A percentile compares a stretch with the other conserved stretches of the same genome.
These are phyloP conservation scores for Pichia sp. DNA, from an alignment of 1,139 yeast species.

Conservation along the genomic window DNA sequence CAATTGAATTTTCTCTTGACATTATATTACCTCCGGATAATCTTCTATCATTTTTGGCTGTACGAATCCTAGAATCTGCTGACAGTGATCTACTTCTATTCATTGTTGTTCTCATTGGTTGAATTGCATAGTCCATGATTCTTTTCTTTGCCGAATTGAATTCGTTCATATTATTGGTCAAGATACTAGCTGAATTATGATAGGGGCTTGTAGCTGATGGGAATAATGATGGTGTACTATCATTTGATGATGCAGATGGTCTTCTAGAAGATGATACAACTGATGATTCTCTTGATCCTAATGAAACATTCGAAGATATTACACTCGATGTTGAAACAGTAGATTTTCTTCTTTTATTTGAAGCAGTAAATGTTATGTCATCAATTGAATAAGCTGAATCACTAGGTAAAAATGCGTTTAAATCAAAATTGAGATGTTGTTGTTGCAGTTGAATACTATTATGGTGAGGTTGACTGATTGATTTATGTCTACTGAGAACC, in stretches of 20 bases:
- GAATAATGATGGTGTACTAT: constrained; percentile 21
- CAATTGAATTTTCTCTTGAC: constrained; percentile 8
- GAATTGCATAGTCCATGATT: constrained; percentile 10
- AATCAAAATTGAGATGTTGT: constrained; percentile 18
- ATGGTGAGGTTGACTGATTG: neutral
- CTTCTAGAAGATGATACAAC: constrained; percentile 23
- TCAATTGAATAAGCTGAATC: constrained; percentile 15
- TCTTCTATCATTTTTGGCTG: constrained; percentile 8
- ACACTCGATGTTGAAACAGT: constrained; percentile 24
- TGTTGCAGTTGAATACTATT: neutral
- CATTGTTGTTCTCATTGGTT: constrained; percentile 8
- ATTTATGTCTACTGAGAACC: constrained; percentile 1
- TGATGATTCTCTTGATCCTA: constrained; percentile 24
- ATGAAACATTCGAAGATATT: constrained; percentile 20
- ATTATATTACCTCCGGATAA: constrained; percentile 4
- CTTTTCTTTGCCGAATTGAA: constrained; percentile 10
- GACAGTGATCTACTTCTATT: constrained; percentile 16
- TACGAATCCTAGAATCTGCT: constrained; percentile 14
- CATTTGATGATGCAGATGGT: constrained; percentile 23
- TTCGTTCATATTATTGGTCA: neutral
- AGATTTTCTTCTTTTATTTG: constrained; percentile 22
- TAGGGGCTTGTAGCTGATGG: constrained; percentile 19
- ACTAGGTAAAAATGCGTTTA: constrained; percentile 24
- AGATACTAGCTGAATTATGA: constrained; percentile 2
- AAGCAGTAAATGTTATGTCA: constrained; percentile 12